These are phyloP conservation scores for Saccharomycopsis capsularis DNA, from an alignment of 805 yeast genomes.

Conservation along the genomic window DNA sequence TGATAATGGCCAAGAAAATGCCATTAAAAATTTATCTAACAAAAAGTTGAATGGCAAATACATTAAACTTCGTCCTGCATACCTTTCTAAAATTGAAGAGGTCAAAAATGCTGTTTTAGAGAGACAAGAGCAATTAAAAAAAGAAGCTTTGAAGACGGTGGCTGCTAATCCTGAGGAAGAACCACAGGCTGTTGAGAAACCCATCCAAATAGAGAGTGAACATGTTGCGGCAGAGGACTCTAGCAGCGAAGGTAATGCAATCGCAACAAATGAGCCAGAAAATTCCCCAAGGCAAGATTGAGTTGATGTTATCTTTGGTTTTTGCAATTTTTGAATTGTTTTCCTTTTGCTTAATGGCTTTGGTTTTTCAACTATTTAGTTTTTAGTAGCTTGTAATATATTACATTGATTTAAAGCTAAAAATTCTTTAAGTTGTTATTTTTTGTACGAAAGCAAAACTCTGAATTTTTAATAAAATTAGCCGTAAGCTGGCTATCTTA, in stretches of 20 bases:
- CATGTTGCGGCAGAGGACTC: background rate
- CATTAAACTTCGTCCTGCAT: conserved; percentile 35
- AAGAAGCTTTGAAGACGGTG: background rate
- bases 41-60: conserved; percentile 33
- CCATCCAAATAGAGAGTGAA: background rate
- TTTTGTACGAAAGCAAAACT: no score
- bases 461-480: no score
- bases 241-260: background rate
- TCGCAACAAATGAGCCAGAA: background rate
- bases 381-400: no score
- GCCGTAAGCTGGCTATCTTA: no score
- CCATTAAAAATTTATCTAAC: conserved; percentile 34
- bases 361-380: no score
- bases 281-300: no score
- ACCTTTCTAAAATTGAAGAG: conserved; percentile 37
- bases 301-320: no score
- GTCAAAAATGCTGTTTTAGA: conserved; percentile 31
- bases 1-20: conserved; percentile 36
- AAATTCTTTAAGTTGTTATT: no score
- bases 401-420: no score
- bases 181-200: no score
- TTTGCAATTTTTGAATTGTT: no score
- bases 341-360: no score
- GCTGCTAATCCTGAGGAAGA: background rate
- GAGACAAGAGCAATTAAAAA: conserved; percentile 6